Evolutionary conservation across 495 filamentous ascomycete species (phyloP), one percentile per base, ranked within the genome.

Genomic region (Neurospora sp.): DNA sequence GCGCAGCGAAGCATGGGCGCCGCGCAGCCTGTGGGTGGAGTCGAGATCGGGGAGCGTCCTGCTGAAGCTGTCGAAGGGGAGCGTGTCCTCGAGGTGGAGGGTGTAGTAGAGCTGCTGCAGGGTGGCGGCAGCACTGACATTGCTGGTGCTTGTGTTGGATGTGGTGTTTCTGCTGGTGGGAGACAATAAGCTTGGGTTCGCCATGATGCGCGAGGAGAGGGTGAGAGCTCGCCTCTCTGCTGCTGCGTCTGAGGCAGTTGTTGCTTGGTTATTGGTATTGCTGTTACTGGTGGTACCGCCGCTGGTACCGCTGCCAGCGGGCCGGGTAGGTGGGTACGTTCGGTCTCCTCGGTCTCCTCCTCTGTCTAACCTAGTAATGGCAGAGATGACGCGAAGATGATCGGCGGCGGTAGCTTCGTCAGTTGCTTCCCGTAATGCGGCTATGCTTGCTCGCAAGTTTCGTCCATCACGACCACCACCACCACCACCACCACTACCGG

Each of bases 121-220:
- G 11, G 27, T 66, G 54, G 54, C 54, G 27, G 54, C 27, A 3
- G 54, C 54, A 37, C 5, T 18, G 54, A 9, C 23, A 18, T 54
- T 54, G 46, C 4, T 54, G 1, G 54, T 62, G 54, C 9, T 54
- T 3, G 54, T 62, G 54, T 27, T 62, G 10, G 46, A 54, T 62
- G 23, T 14, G 54, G 23, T 18, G 27, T 37, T 66, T 31, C 27
- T 35, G 54, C 23, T 71, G 18, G 62, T 37, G 39, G 59, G 42
- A 11, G 71, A 59, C 20, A 74, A 31, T 18, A 75, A 74, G 27
- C 70, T 76, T 66, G 54, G 54, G 54, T 70, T 62, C 38, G 76
- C 66, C 41, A 76, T 39, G 40, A 77, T 72, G 23, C 74, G 77
- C 37, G 77, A 66, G 42, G 72, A 31, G 69, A 77, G 54, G 42